Evolutionary conservation across 768 basidiomycete genomes (phyloP), one percentile per base, ranked within the genome.

Genomic region (Termitomyces sp.): DNA sequence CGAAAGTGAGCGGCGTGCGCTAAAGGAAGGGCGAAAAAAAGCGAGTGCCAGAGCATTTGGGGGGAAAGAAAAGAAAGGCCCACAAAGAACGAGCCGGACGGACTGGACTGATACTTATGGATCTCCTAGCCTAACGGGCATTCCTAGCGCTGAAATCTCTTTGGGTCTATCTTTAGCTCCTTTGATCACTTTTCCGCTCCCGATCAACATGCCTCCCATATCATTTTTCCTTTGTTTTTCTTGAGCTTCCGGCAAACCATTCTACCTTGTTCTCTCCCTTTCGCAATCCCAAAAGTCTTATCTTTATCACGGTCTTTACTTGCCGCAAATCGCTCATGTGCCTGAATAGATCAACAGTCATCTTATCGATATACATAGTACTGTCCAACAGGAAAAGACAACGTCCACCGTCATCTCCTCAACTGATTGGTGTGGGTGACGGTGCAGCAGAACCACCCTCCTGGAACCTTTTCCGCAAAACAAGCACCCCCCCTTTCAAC

Each of bases 401-500:
- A 28, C 15, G 45, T 32, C 24, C 30, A n/a, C 9, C 43, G 26
- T 7, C 3, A 15, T 1, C 38, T 38, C 22, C 35, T 46, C 41
- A 56, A 8, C 26, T 42, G 19, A 38, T 35, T 34, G 59, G 21
- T 17, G 51, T 14, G 10, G 73, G 72, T 7, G 73, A 71, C 28
- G 73, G 70, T 15, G 72, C 71, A 17, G 65, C 65, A n/a, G 72
- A 68, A 4, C 61, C 64, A 54, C 65, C 70, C 45, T 60, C 60
- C 26, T 67, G 64, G 55, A 66, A 74, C 28, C 69, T 71, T 60
- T 70, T 74, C 61, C 81, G 74, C 65, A 89, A 69, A 17, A 83
- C 74, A 49, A 92, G 71, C 28, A 83, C 74, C 38, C 85, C 85
- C 43, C 77, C 78, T 72, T 83, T 87, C 68, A 91, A 66, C 66